A percentile compares a stretch with the other conserved stretches of the same genome.
Conservation (phyloP, 495 filamentous ascomycete genomes). For the Halenospora varia region DNA sequence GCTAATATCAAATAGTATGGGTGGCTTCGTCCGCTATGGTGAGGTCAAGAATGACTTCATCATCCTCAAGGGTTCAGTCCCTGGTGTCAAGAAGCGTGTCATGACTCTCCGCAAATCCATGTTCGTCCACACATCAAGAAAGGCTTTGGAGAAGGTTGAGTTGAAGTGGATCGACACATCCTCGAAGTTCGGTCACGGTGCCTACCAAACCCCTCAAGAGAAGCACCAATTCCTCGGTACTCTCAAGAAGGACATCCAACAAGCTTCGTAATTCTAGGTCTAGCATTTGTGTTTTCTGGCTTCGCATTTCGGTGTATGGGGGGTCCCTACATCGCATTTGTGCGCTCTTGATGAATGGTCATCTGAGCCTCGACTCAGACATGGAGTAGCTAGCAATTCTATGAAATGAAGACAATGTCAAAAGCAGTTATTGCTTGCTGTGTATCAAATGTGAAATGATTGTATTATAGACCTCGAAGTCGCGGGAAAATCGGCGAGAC, state of each 20-base stretch:
- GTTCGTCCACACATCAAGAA: conserved; percentile 93
- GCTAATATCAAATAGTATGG: conserved; percentile 62
- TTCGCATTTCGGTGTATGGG: conserved; percentile 49
- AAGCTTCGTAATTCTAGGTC: conserved; percentile 55
- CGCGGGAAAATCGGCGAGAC: too few species aligned
- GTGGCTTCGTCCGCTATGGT: conserved; percentile 99
- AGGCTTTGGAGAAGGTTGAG: conserved; percentile 96
- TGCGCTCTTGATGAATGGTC: conserved; percentile 34
- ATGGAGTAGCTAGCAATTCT: conserved; percentile 22
- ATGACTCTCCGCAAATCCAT: conserved; percentile 99
- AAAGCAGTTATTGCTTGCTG: conserved; percentile 6
- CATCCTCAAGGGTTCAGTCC: conserved; percentile 94
- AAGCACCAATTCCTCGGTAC: conserved; percentile 93
- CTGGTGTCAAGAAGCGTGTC: conserved; percentile 99
- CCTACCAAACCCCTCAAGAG: conserved; percentile 96
- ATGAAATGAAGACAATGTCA: conserved; percentile 22
- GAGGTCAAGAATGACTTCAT: conserved; percentile 99
- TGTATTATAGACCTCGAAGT: not conserved
- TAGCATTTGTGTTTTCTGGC: conserved; percentile 50
- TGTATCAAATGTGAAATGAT: not conserved
- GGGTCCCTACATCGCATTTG: conserved; percentile 35
- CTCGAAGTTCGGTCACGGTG: conserved; percentile 99
- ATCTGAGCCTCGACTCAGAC: conserved; percentile 3
- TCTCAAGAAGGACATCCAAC: conserved; percentile 95
- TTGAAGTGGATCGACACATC: conserved; percentile 99